Percentiles rank a stretch among this genome's conserved stretches.
Conservation (phyloP, 1,139 yeast species). For the Hanseniaspora uvarum region DNA sequence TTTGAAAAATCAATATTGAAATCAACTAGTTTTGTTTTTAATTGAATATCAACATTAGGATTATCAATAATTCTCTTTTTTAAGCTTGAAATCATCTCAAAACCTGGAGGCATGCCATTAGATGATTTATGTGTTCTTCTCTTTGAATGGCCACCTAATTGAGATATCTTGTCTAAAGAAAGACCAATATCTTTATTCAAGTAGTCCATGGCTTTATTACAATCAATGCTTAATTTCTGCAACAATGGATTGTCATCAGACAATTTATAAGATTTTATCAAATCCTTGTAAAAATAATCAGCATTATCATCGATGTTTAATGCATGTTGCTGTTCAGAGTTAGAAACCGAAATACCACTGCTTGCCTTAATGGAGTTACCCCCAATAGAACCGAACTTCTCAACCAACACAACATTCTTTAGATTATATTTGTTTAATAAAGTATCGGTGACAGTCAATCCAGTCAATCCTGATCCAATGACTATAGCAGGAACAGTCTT, state of each 20-base stretch:
- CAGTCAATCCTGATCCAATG: slow-evolving; percentile 76
- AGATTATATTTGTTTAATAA: slow-evolving; percentile 42
- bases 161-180: slow-evolving; percentile 54
- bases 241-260: slow-evolving; percentile 25
- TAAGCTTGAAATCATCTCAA: slow-evolving; percentile 60
- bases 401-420: slow-evolving; percentile 46
- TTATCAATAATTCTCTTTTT: slow-evolving; percentile 42
- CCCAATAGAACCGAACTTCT: slow-evolving; percentile 55
- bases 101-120: slow-evolving; percentile 65
- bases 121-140: slow-evolving; percentile 59
- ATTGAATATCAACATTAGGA: slow-evolving; percentile 41
- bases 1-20: slow-evolving; percentile 31
- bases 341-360: slow-evolving; percentile 71
- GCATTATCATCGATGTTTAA: slow-evolving; percentile 39
- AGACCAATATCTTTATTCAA: slow-evolving; percentile 51
- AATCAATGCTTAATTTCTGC: slow-evolving; percentile 32
- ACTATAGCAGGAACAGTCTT: slow-evolving; percentile 39
- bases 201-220: slow-evolving; percentile 63
- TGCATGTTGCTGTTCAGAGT: slow-evolving; percentile 46
- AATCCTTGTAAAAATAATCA: slow-evolving; percentile 53
- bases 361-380: slow-evolving; percentile 79
- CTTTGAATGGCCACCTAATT: slow-evolving; percentile 65
- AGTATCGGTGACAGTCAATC: slow-evolving; percentile 65
- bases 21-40: slow-evolving; percentile 49
- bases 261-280: slow-evolving; percentile 57